These are phyloP conservation scores for Russula griseocarnosa DNA, from an alignment of 768 basidiomycete genomes.

Conservation along the genomic window DNA sequence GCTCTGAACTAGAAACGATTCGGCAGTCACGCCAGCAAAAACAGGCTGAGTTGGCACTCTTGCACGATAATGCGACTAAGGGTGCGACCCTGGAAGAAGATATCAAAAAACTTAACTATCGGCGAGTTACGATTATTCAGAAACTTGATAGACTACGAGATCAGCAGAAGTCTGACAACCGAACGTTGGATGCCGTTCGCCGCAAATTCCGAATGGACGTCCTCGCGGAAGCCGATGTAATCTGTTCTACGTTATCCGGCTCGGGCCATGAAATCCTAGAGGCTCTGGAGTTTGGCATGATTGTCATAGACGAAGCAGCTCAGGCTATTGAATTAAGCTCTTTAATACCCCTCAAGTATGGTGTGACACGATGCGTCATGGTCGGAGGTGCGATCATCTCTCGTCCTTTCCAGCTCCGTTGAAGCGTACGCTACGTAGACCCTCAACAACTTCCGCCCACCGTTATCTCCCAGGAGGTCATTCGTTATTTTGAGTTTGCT, in stretches of 20 bases:
- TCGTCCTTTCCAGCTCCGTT: not conserved
- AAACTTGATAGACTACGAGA: constrained; percentile 77
- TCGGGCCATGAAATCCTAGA: constrained; percentile 86
- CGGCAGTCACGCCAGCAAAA: constrained; percentile 58
- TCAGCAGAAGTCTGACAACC: constrained; percentile 71
- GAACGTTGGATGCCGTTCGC: constrained; percentile 78
- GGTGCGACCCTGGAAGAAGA: constrained; percentile 62
- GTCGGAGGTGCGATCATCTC: constrained; percentile 63
- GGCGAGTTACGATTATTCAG: constrained; percentile 58
- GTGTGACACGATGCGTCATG: constrained; percentile 78
- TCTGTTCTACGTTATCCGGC: constrained; percentile 91
- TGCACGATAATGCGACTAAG: constrained; percentile 56
- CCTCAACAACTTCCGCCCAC: constrained; percentile 97
- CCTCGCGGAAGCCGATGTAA: constrained; percentile 85
- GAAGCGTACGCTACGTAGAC: constrained; percentile 41
- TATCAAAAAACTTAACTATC: constrained; percentile 59
- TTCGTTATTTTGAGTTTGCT: constrained; percentile 30
- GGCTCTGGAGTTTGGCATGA: constrained; percentile 84
- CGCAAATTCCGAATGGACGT: constrained; percentile 71
- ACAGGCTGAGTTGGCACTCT: constrained; percentile 51
- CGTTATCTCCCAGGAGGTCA: constrained; percentile 61
- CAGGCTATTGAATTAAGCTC: constrained; percentile 95
- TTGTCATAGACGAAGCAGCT: constrained; percentile 97
- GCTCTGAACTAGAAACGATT: constrained; percentile 64
- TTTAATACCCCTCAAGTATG: constrained; percentile 90